phyloP scores from a whole-genome alignment of 176 grass and related monocot species.

The Hsuehochloa calcarea region DNA sequence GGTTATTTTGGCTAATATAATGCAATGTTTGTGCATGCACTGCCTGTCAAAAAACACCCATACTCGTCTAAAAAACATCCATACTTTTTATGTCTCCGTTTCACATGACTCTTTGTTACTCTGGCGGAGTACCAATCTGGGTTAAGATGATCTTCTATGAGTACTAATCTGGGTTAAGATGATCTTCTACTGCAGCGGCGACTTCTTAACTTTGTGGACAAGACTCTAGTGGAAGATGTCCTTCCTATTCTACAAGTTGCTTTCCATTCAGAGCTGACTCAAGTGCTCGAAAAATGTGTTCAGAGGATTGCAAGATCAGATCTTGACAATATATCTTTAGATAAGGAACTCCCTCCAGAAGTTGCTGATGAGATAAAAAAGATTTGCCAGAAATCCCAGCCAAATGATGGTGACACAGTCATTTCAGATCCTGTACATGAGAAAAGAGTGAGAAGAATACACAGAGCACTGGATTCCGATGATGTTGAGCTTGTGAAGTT shows the following conservation, averaged over 20 bases:
- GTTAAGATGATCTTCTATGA: constrained; percentile 34
- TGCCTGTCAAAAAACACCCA: not conserved
- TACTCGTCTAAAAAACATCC: not conserved
- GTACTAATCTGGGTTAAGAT: constrained; percentile 18
- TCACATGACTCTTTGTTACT: not conserved
- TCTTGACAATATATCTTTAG: constrained; percentile 73
- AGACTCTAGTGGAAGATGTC: constrained; percentile 83
- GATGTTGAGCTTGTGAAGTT: constrained; percentile 97
- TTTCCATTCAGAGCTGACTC: constrained; percentile 55
- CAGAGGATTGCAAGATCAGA: constrained; percentile 84
- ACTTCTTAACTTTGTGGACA: constrained; percentile 93
- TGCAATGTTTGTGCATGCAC: not conserved
- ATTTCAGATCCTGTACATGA: constrained; percentile 58
- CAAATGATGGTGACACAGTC: constrained; percentile 29
- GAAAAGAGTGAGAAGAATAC: constrained; percentile 82
- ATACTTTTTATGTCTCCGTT: constrained; percentile 2
- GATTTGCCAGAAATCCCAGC: constrained; percentile 42
- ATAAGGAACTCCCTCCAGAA: constrained; percentile 71
- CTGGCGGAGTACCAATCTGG: not conserved
- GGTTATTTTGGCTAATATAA: not conserved
- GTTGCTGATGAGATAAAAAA: constrained; percentile 60
- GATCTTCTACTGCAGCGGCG: constrained; percentile 64
- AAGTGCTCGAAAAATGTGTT: constrained; percentile 66
- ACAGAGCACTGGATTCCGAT: constrained; percentile 86
- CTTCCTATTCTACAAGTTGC: constrained; percentile 81